These are phyloP conservation scores for Asterophora parasitica DNA, from an alignment of 768 basidiomycete species.

Conservation along the genomic window DNA sequence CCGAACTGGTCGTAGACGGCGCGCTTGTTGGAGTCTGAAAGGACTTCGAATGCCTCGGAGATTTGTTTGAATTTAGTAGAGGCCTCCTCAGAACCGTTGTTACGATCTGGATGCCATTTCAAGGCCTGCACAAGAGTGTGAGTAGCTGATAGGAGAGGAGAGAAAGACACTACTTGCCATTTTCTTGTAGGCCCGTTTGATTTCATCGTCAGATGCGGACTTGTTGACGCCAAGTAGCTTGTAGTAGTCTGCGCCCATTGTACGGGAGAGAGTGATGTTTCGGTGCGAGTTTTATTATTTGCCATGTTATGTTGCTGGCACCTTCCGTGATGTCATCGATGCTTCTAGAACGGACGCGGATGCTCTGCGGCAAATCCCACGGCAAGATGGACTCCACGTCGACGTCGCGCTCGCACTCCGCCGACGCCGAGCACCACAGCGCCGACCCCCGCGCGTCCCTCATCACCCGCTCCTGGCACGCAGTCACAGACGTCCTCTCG, in stretches of 20 bases:
- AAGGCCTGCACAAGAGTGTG: conserved; percentile 49
- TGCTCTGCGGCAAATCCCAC: neutral
- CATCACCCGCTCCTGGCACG: conserved; percentile 59
- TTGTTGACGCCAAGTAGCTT: conserved; percentile 69
- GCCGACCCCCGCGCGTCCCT: conserved; percentile 26
- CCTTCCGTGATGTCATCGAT: conserved; percentile 18
- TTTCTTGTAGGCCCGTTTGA: conserved; percentile 96
- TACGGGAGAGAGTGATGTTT: neutral
- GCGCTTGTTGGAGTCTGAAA: conserved; percentile 83
- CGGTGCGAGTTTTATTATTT: neutral
- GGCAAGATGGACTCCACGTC: conserved; percentile 7
- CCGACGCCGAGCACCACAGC: conserved; percentile 6
- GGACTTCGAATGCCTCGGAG: conserved; percentile 94
- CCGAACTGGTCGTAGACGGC: conserved; percentile 90
- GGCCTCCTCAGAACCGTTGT: conserved; percentile 80
- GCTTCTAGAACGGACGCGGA: conserved; percentile 12
- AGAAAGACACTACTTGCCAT: conserved; percentile 45
- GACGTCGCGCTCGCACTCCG: conserved; percentile 6
- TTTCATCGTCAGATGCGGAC: conserved; percentile 74
- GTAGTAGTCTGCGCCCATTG: conserved; percentile 90
- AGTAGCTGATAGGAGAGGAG: conserved; percentile 3
- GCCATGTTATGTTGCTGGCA: neutral
- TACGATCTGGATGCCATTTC: conserved; percentile 95
- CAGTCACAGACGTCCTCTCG: conserved; percentile 48
- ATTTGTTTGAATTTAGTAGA: conserved; percentile 93